A percentile compares a stretch with the other conserved stretches of the same genome.
These are phyloP conservation scores for Xanthoceras sorbifolium DNA, from an alignment of 345 rosid species.

Conservation along the genomic window DNA sequence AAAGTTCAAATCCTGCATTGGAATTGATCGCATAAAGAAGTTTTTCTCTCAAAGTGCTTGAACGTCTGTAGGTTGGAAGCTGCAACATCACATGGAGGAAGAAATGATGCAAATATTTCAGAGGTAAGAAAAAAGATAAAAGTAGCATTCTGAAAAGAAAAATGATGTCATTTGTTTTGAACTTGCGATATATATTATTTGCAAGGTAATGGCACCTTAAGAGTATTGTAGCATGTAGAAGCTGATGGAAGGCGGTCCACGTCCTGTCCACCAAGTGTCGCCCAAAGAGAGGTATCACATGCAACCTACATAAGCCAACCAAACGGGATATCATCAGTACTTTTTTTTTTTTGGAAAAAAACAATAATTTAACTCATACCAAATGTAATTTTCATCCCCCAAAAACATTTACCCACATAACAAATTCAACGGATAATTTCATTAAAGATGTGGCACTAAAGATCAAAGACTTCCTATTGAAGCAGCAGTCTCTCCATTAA, in stretches of 20 bases:
- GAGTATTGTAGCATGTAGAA: conserved; percentile 98
- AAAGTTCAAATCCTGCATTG: conserved; percentile 97
- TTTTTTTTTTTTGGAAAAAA: neutral
- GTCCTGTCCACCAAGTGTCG: conserved; percentile 92
- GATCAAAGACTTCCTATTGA: neutral
- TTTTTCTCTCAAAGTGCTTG: conserved; percentile 87
- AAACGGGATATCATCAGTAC: neutral
- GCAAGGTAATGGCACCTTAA: conserved; percentile 55
- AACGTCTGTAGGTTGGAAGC: conserved; percentile 94
- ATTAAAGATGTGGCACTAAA: neutral
- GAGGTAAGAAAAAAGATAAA: neutral
- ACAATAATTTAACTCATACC: neutral
- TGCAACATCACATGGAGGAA: conserved; percentile 44
- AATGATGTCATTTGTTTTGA: neutral
- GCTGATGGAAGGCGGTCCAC: conserved; percentile 98
- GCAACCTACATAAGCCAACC: conserved; percentile 52
- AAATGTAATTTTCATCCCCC: neutral
- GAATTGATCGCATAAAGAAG: conserved; percentile 92
- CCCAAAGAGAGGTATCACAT: conserved; percentile 91
- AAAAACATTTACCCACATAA: neutral
- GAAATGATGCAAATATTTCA: conserved; percentile 7
- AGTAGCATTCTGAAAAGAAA: neutral
- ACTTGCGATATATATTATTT: neutral
- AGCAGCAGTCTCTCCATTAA: neutral
- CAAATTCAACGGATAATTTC: neutral